Evolutionary conservation across 768 basidiomycete genomes (phyloP), one percentile per base, ranked within the genome.

Genomic region (Chalciporus sphaerocephalus): DNA sequence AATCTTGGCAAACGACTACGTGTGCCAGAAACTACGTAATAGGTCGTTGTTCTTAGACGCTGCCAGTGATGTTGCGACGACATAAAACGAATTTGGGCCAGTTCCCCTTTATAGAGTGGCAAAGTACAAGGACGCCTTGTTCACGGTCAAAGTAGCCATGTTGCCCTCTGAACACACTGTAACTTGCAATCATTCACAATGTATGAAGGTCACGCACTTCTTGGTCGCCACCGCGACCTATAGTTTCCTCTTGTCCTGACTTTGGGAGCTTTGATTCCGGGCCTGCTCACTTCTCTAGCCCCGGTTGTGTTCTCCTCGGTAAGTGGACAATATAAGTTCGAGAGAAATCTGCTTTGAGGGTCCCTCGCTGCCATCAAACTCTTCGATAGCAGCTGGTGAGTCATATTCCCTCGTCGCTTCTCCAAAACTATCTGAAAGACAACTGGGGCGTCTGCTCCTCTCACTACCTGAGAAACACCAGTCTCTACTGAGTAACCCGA

Each of bases 51-150:
- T 44, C 20, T 35, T 32, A 42, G 32, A 18, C n/a, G 38, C 38
- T 18, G n/a, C n/a, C n/a, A n/a, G n/a, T 5, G 17, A 12, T 11
- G 16, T 34, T n/a, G n/a, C n/a, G n/a, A n/a, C n/a, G 18, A 20
- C 33, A 18, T 10, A 16, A 30, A 32, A 41, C 38, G 35, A 41
- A 17, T 18, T 25, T 34, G 30, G 18, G 24, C n/a, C 23, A 25
- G 36, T 38, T 30, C 23, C 35, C 24, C 22, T n/a, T n/a, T 30
- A 22, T 48, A 22, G 22, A 11, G 23, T 21, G 25, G 12, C 25
- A 43, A 44, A 52, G 37, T 56, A 67, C 62, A 60, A 65, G 51
- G 39, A 16, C 35, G 1, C 38, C 53, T 66, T 64, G 55, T 64
- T 46, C 40, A 25, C 18, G 30, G n/a, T 35, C 42, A 30, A 30